A percentile compares a stretch with the other conserved stretches of the same genome.
Evolutionary conservation across 169 alveolate species (phyloP).

Genomic region (Plasmodium gonderi): DNA sequence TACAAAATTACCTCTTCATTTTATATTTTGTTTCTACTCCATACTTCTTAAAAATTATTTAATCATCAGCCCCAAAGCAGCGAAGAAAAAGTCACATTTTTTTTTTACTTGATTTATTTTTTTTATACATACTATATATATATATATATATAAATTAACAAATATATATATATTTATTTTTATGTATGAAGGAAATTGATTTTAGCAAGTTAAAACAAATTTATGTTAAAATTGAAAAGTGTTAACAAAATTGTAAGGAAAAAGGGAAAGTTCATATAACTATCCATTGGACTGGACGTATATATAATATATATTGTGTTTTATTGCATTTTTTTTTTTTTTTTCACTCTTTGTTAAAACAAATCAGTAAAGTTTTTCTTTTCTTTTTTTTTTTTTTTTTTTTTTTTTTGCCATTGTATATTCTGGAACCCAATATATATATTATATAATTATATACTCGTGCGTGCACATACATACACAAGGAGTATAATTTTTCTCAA

Average conservation of each 20-base stretch:
- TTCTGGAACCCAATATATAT: constrained; percentile 21
- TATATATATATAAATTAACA: background rate
- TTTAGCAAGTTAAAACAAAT: constrained; percentile 3
- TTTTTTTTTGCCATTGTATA: background rate
- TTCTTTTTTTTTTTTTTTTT: constrained; percentile 8
- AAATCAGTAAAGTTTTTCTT: constrained; percentile 24
- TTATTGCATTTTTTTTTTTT: constrained; percentile 13
- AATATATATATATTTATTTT: background rate
- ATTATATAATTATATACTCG: background rate
- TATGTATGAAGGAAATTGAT: background rate
- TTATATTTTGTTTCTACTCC: background rate
- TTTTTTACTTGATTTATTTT: no score
- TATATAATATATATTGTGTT: background rate
- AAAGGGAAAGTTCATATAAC: background rate
- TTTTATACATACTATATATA: no score
- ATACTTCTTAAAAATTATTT: background rate
- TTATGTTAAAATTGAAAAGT: background rate
- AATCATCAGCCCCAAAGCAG: background rate
- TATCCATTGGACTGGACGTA: background rate
- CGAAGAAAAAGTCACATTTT: background rate
- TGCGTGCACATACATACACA: background rate
- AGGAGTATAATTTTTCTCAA: constrained; percentile 13
- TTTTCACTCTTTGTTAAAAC: constrained; percentile 65
- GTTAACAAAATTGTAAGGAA: background rate
- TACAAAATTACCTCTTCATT: background rate